Percentiles rank a stretch among this genome's conserved stretches.
Conservation (phyloP, 805 yeast genomes). For the Barnettozyma botsteinii region DNA sequence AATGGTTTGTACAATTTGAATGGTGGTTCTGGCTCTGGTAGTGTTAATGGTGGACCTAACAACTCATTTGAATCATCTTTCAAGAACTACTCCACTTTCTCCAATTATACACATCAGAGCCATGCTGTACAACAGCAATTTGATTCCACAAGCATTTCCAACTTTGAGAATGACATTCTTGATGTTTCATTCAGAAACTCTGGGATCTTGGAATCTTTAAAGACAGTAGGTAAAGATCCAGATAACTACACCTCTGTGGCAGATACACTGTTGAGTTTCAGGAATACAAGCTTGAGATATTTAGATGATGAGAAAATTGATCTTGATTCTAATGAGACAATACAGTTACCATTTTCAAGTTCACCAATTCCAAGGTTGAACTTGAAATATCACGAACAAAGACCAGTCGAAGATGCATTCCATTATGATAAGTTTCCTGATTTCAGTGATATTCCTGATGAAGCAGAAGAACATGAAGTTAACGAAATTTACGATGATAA, state of each 20-base stretch:
- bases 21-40: no score
- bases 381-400: slow-evolving; percentile 18
- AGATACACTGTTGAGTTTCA: slow-evolving; percentile 2
- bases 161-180: slow-evolving; percentile 6
- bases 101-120: slow-evolving; percentile 6
- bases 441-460: not conserved
- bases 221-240: not conserved
- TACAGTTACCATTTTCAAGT: slow-evolving; percentile 9
- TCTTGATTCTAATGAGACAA: not conserved
- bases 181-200: slow-evolving; percentile 3
- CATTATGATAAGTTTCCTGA: slow-evolving; percentile 3
- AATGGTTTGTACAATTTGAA: not conserved
- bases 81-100: not conserved
- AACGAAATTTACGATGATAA: not conserved
- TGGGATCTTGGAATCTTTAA: not conserved
- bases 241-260: not conserved
- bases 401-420: slow-evolving; percentile 15
- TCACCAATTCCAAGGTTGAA: slow-evolving; percentile 16
- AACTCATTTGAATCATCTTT: slow-evolving; percentile 1
- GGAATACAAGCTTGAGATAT: not conserved
- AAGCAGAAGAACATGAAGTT: not conserved
- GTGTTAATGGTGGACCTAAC: no score
- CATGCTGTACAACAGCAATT: not conserved
- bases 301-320: not conserved
- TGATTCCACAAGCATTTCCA: not conserved